Evolutionary conservation across 805 yeast genomes (phyloP).

Genomic region (Yamadazyma tumulicola): DNA sequence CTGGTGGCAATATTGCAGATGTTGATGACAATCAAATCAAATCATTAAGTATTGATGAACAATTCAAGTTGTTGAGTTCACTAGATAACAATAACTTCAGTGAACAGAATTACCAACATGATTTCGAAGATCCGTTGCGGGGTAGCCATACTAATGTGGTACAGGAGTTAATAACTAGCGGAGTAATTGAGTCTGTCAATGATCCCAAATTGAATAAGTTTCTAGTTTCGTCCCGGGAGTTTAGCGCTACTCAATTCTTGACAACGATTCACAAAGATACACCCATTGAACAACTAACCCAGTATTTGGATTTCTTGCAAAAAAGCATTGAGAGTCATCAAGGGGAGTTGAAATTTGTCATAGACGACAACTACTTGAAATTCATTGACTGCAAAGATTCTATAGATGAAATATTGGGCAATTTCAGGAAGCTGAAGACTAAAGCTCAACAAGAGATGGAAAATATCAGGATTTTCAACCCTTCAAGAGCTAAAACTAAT

Average conservation of each 20-base stretch:
- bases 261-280: constrained; percentile 36
- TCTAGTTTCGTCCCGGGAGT: constrained; percentile 34
- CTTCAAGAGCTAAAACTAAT: constrained; percentile 17
- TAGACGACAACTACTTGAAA: constrained; percentile 33
- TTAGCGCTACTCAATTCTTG: constrained; percentile 34
- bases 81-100: constrained; percentile 16
- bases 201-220: constrained; percentile 31
- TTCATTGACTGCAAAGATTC: constrained; percentile 36
- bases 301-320: constrained; percentile 29
- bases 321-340: constrained; percentile 33
- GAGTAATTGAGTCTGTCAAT: constrained; percentile 20
- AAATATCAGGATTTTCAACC: constrained; percentile 34
- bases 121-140: constrained; percentile 32
- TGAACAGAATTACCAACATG: constrained; percentile 11
- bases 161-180: constrained; percentile 19
- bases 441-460: constrained; percentile 33
- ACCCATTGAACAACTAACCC: constrained; percentile 30
- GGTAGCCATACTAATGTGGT: constrained; percentile 29
- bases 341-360: constrained; percentile 30
- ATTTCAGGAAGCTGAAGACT: constrained; percentile 33
- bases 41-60: constrained; percentile 22
- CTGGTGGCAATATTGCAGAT: constrained; percentile 12
- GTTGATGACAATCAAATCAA: constrained; percentile 19
- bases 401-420: constrained; percentile 35
- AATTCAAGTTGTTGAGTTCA: constrained; percentile 26